Base-by-base conservation (phyloP, 202 grass and related monocot genomes). In the Digitaria exilis region DNA sequence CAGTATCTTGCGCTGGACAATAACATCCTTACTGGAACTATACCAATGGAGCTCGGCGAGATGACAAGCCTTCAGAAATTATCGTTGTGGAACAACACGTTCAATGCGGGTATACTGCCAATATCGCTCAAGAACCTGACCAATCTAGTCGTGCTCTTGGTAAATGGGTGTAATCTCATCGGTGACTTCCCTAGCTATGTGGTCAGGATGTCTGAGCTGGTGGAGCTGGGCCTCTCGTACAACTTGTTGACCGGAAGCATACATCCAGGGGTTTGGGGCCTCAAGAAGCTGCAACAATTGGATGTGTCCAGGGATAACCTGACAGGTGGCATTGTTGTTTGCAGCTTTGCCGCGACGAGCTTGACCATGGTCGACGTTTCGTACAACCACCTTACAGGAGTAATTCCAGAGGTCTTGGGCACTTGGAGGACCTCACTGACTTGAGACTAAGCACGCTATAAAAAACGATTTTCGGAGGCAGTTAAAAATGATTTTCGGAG, bases 401-500 rank as follows among this genome's bases (percentile, higher is more conserved):
- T 69, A 21, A 93, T 96, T 44, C 94, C 88, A 1, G 50, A 87
- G 35, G 79, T 30, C 9, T 96, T 24, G 84, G 88, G 5, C 52
- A 7, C 3, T 66, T 91, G 13, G 5, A 18, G 35, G 89, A 91
- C 0, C 88, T 96, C 60, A 22, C 19, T 2, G 0, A 4, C 0
- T 29, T 96, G 12, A 0, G 4, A 41, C 43, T 95, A 39, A 87
- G 9, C 21, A 34, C 32, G 32, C 32, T 34, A 34, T 34, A 34
- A 34, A n/a, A n/a, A n/a, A n/a, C n/a, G n/a, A n/a, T n/a, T n/a
- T n/a, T n/a, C n/a, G n/a, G n/a, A n/a, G n/a, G n/a, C n/a, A n/a
- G n/a, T n/a, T n/a, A n/a, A n/a, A n/a, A n/a, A n/a, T n/a, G n/a
- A n/a, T n/a, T n/a, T n/a, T n/a, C n/a, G n/a, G n/a, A n/a, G n/a